These are phyloP conservation scores for Fennellomyces sp. DNA, from an alignment of 371 early-diverging fungal genomes.

Conservation along the genomic window DNA sequence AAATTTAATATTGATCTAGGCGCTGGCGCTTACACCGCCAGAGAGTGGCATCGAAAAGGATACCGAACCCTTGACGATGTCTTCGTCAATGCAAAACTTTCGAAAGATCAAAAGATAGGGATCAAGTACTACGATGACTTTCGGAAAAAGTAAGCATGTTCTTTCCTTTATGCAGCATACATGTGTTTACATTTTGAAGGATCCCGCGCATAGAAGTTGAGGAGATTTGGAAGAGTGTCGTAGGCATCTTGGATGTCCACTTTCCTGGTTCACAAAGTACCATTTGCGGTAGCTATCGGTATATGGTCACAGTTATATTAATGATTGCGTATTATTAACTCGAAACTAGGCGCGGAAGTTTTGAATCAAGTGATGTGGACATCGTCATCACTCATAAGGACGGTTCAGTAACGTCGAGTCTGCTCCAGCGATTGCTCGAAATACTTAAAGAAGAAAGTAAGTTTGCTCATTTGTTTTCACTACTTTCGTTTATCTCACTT, in stretches of 20 bases:
- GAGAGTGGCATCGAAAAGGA: constrained; percentile 18
- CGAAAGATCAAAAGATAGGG: constrained; percentile 17
- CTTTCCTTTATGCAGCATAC: neutral
- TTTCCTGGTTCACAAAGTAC: constrained; percentile 9
- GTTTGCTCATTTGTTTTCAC: neutral
- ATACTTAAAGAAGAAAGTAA: constrained; percentile 8
- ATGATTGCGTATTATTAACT: too few species aligned
- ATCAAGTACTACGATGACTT: constrained; percentile 25
- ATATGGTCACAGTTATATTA: neutral
- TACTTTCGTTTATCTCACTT: neutral
- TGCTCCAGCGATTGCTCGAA: constrained; percentile 12
- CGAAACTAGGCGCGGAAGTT: constrained; percentile 23
- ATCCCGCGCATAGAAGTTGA: constrained; percentile 21
- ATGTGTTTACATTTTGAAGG: neutral
- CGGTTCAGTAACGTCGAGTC: neutral
- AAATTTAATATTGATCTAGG: constrained; percentile 8
- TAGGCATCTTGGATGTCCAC: neutral
- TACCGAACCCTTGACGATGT: constrained; percentile 17
- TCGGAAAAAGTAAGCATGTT: constrained; percentile 13
- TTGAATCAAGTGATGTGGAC: constrained; percentile 21
- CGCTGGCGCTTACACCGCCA: constrained; percentile 17
- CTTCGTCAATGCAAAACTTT: constrained; percentile 11
- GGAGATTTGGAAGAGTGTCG: constrained; percentile 1
- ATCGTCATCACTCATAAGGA: constrained; percentile 22
- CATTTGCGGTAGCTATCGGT: constrained; percentile 26